phyloP scores from a whole-genome alignment of 75 land plant genomes.

The Chamaecyparis obtusa region DNA sequence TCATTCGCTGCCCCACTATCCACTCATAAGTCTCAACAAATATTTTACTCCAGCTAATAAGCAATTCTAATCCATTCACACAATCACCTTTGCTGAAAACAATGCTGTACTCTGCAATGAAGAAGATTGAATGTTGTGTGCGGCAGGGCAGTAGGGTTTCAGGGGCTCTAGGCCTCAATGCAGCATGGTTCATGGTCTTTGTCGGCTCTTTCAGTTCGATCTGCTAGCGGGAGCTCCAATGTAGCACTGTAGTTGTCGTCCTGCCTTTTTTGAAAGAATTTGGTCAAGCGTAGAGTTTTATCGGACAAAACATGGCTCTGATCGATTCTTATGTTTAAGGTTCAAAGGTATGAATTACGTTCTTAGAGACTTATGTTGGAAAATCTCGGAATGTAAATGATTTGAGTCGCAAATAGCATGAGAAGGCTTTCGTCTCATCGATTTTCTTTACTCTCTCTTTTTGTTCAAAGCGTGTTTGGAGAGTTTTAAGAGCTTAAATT shows the following conservation, averaged over 20 bases:
- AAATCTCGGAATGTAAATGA: not conserved
- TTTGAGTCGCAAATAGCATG: not conserved
- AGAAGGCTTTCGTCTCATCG: not conserved
- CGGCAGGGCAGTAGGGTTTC: conserved; percentile 3
- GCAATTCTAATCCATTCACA: not conserved
- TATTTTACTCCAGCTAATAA: not conserved
- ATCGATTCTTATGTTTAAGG: not conserved
- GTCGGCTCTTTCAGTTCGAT: not conserved
- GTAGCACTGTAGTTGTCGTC: not conserved
- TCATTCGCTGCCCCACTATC: not conserved
- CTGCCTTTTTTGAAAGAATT: not conserved
- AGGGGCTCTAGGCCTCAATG: not conserved
- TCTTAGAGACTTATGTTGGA: not conserved
- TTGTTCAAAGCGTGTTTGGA: not conserved
- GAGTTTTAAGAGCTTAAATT: not conserved
- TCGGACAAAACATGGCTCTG: not conserved
- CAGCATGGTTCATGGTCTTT: not conserved
- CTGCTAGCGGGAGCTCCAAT: not conserved
- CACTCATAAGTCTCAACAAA: not conserved
- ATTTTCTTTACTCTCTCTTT: not conserved
- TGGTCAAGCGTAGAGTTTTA: not conserved
- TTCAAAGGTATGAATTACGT: not conserved
- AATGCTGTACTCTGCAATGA: not conserved
- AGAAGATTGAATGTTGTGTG: not conserved
- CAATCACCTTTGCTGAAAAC: not conserved